phyloP scores from a whole-genome alignment of 139 green algal species.

The Cymbomonas tetramitiformis region DNA sequence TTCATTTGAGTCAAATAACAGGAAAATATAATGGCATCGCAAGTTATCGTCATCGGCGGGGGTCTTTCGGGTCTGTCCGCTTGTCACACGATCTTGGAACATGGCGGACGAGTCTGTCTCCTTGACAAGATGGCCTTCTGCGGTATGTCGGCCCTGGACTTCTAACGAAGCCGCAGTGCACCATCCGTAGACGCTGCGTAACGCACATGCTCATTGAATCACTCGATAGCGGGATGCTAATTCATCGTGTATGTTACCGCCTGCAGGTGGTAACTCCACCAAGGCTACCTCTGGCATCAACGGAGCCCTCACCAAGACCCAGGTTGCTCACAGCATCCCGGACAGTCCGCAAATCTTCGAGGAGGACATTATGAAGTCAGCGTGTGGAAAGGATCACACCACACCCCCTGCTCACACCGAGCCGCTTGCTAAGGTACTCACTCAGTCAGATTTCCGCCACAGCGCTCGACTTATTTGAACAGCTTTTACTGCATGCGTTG shows the following conservation, averaged over 20 bases:
- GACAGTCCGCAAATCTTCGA: conserved; percentile 26
- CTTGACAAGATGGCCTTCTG: conserved; percentile 19
- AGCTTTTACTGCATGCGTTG: no score
- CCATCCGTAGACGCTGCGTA: no score
- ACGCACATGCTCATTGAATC: no score
- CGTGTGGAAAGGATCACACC: conserved; percentile 10
- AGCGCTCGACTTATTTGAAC: no score
- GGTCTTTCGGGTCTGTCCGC: conserved; percentile 42
- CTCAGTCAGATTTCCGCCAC: no score
- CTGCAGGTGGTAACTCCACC: conserved; percentile 20
- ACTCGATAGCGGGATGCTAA: no score
- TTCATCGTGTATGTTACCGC: no score
- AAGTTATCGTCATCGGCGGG: conserved; percentile 42
- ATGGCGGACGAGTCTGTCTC: conserved; percentile 18
- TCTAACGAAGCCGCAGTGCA: no score
- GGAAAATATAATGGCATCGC: no score
- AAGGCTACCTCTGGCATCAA: conserved; percentile 27
- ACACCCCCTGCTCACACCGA: conserved; percentile 15
- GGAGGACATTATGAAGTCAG: conserved; percentile 16
- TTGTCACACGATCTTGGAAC: conserved; percentile 25
- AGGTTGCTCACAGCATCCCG: conserved; percentile 3
- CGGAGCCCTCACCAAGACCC: conserved; percentile 22
- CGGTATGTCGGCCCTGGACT: no score
- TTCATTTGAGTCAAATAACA: no score
- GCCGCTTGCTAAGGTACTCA: conserved; percentile 23